Evolutionary conservation across 1,284 basidiomycete genomes (phyloP).

Genomic region (Trichosporon ovoides): DNA sequence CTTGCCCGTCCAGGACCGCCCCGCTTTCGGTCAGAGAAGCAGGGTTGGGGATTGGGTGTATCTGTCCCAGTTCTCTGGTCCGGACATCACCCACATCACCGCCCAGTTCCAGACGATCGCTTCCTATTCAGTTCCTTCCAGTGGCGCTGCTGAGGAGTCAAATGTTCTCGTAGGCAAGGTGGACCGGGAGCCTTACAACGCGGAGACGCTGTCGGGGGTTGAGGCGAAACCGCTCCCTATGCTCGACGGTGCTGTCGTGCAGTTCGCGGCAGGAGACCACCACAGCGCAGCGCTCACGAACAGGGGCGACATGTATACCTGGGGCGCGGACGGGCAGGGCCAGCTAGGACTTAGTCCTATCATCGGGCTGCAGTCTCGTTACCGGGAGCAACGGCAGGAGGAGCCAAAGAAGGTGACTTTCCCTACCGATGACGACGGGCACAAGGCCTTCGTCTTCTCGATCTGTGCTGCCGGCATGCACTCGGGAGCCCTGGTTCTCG

Average conservation of each 20-base stretch:
- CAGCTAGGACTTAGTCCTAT: slow-evolving; percentile 66
- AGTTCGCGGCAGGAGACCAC: slow-evolving; percentile 81
- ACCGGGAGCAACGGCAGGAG: slow-evolving; percentile 8
- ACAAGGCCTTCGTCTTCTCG: slow-evolving; percentile 65
- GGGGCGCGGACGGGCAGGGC: slow-evolving; percentile 72
- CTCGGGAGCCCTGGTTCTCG: slow-evolving; percentile 75
- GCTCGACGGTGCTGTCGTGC: slow-evolving; percentile 72
- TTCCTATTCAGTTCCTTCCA: slow-evolving; percentile 68
- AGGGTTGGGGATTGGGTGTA: slow-evolving; percentile 47
- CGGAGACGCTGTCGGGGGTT: not conserved
- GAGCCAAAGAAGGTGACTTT: slow-evolving; percentile 68
- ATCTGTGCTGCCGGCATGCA: slow-evolving; percentile 81
- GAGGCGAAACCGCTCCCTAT: slow-evolving; percentile 56
- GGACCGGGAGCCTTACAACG: not conserved
- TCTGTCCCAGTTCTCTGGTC: slow-evolving; percentile 51
- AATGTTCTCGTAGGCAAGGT: slow-evolving; percentile 35
- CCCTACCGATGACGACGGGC: slow-evolving; percentile 17
- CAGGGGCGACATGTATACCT: slow-evolving; percentile 70
- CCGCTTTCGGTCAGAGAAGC: too few species aligned
- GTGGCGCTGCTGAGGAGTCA: slow-evolving; percentile 18
- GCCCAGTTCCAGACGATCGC: slow-evolving; percentile 74
- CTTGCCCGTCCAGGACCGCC: too few species aligned
- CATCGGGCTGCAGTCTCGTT: not conserved
- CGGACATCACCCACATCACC: slow-evolving; percentile 60
- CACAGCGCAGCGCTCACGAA: slow-evolving; percentile 78